phyloP scores from a whole-genome alignment of 352 stramenopile genomes.

The Globisporangium carolinianum region DNA sequence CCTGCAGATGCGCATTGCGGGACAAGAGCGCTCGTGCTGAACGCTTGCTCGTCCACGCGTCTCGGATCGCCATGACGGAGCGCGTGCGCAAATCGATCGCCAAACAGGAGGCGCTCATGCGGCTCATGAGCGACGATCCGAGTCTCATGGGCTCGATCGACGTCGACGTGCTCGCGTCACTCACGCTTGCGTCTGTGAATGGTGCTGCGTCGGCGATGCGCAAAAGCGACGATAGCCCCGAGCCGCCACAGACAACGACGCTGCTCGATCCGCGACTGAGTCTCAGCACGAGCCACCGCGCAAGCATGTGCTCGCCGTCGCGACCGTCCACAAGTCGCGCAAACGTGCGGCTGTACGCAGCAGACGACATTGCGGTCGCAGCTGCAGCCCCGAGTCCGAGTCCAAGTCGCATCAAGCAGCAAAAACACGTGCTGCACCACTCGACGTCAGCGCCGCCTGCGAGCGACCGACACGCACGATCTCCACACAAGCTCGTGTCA shows the following conservation, averaged over 20 bases:
- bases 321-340: neutral
- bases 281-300: neutral
- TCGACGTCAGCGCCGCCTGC: neutral
- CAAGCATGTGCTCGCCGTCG: neutral
- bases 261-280: constrained; percentile 14
- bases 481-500: constrained; percentile 16
- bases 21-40: neutral
- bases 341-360: constrained; percentile 15
- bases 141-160: constrained; percentile 32
- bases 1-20: neutral
- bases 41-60: neutral
- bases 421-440: constrained; percentile 3
- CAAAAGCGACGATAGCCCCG: neutral
- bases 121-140: constrained; percentile 36
- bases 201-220: neutral
- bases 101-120: constrained; percentile 41
- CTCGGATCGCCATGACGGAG: constrained; percentile 1
- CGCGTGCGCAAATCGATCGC: constrained; percentile 16
- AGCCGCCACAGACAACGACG: neutral
- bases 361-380: constrained; percentile 4
- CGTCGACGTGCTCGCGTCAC: constrained; percentile 26
- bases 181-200: constrained; percentile 18
- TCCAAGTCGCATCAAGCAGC: constrained; percentile 7
- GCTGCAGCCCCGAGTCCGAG: neutral
- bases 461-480: constrained; percentile 8